These are phyloP conservation scores for Neofusicoccum kwambonambiense DNA, from an alignment of 2,329 filamentous ascomycete species.

Conservation along the genomic window DNA sequence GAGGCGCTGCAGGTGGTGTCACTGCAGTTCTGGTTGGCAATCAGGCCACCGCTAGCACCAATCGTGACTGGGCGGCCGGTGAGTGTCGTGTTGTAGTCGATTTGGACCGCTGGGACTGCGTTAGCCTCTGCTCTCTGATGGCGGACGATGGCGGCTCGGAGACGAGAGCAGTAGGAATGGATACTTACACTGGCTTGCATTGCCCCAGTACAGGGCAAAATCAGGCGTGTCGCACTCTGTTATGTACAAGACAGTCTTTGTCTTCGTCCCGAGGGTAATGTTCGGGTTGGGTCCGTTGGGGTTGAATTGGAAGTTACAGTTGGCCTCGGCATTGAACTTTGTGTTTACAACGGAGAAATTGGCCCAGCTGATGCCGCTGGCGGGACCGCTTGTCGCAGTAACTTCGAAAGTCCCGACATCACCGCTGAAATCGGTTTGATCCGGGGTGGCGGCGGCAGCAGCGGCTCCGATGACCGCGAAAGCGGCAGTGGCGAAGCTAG, in stretches of 20 bases:
- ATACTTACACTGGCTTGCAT: neutral
- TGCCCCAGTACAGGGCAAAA: neutral
- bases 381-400: neutral
- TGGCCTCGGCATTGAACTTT: neutral
- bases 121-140: neutral
- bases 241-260: neutral
- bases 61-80: neutral
- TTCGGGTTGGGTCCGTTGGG: neutral
- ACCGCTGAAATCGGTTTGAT: constrained; percentile 4
- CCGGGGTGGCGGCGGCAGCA: neutral
- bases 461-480: neutral
- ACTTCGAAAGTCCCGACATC: neutral
- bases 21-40: neutral
- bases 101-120: neutral
- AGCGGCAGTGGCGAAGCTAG: neutral
- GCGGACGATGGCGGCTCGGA: neutral
- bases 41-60: neutral
- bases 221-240: neutral
- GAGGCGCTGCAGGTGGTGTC: neutral
- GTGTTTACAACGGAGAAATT: neutral
- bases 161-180: no score
- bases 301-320: neutral
- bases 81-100: constrained; percentile 4
- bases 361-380: neutral
- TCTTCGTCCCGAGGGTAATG: constrained; percentile 1